A percentile compares a stretch with the other conserved stretches of the same genome.
Conservation (phyloP, 2,329 filamentous ascomycete genomes). For the Colletotrichum melonis region DNA sequence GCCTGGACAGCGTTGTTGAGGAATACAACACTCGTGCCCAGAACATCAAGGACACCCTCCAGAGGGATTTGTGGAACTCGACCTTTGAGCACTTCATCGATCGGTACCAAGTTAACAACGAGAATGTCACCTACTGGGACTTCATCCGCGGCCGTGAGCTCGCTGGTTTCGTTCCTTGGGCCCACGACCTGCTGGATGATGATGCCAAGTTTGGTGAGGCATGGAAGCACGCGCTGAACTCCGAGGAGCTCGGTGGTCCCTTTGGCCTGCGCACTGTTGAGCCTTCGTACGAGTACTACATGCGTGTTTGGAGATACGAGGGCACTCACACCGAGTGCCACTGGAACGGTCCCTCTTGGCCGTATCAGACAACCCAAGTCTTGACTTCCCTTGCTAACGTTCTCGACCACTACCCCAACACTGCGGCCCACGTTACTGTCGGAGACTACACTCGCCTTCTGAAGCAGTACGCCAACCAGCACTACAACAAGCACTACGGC, state of each 20-base stretch:
- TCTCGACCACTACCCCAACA: slow-evolving; percentile 43
- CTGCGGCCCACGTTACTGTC: slow-evolving; percentile 42
- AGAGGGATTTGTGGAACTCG: slow-evolving; percentile 50
- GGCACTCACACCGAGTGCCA: slow-evolving; percentile 45
- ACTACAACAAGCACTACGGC: slow-evolving; percentile 52
- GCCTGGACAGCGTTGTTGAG: slow-evolving; percentile 40
- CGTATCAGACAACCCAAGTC: slow-evolving; percentile 54
- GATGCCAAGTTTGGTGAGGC: slow-evolving; percentile 48
- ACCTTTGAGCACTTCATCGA: slow-evolving; percentile 53
- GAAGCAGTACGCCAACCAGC: slow-evolving; percentile 51
- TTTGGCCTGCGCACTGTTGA: slow-evolving; percentile 57
- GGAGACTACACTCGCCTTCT: slow-evolving; percentile 52
- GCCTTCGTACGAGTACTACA: slow-evolving; percentile 52
- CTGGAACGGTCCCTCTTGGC: slow-evolving; percentile 60
- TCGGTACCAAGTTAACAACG: slow-evolving; percentile 49
- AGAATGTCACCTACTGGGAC: slow-evolving; percentile 44
- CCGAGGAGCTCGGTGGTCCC: slow-evolving; percentile 38
- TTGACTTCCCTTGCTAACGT: slow-evolving; percentile 52
- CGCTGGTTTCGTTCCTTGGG: slow-evolving; percentile 54
- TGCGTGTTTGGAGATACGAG: slow-evolving; percentile 35
- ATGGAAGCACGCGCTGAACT: slow-evolving; percentile 15
- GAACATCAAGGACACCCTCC: slow-evolving; percentile 47
- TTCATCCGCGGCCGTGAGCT: slow-evolving; percentile 45
- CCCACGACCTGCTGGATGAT: slow-evolving; percentile 52
- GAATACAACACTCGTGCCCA: slow-evolving; percentile 48